Percentiles rank a stretch among this genome's conserved stretches.
Evolutionary conservation across 2,329 filamentous ascomycete species (phyloP).

Genomic region (Dactylella cylindrospora): DNA sequence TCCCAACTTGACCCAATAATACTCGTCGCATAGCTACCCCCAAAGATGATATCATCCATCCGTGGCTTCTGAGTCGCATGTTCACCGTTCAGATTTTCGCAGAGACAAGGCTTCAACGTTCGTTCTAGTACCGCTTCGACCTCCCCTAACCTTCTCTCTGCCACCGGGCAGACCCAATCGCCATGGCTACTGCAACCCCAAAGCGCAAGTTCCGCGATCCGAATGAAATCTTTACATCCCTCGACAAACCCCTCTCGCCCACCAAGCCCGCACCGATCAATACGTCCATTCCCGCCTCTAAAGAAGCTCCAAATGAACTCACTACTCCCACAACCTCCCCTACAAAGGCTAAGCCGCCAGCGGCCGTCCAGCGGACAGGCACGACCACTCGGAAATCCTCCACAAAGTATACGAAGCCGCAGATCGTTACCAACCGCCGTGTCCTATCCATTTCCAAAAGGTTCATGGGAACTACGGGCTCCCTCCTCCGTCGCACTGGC

Average conservation of each 20-base stretch:
- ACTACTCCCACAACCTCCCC: conserved; percentile 16
- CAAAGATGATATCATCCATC: no score
- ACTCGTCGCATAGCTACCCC: no score
- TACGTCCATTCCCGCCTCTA: conserved; percentile 2
- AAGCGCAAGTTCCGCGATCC: conserved; percentile 38
- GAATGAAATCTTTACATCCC: conserved; percentile 32
- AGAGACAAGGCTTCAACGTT: no score
- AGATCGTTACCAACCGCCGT: conserved; percentile 30
- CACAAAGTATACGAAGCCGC: conserved; percentile 34
- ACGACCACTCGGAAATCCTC: conserved; percentile 10
- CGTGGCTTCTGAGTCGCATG: no score
- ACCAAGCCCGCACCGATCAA: conserved; percentile 4
- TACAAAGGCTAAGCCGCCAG: conserved; percentile 2
- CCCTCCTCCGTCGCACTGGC: conserved; percentile 33
- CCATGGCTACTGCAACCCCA: conserved; percentile 23
- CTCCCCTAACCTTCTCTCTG: no score
- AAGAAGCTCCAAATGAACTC: not conserved
- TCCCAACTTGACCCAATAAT: no score
- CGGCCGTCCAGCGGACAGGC: not conserved
- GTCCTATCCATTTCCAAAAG: conserved; percentile 41
- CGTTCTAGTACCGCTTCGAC: no score
- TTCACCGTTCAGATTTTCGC: no score
- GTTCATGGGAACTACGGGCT: conserved; percentile 37
- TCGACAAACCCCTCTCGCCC: conserved; percentile 21
- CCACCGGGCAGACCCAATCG: no score